These are phyloP conservation scores for Solanum paucissectum DNA, from an alignment of 257 asterid species.

Conservation along the genomic window DNA sequence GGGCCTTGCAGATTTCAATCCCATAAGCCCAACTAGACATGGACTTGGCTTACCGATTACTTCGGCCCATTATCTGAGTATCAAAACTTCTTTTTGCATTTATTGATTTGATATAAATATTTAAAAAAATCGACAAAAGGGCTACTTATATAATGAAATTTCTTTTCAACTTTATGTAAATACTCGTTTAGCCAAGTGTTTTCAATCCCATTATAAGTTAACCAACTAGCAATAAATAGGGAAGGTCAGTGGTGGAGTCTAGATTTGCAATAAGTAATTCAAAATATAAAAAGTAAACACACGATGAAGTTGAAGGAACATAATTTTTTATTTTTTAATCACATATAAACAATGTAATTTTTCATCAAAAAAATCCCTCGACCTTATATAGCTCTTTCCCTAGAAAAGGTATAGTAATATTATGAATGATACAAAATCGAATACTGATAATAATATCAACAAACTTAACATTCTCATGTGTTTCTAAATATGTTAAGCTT, in stretches of 20 bases:
- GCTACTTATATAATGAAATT: background rate
- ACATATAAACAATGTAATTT: too few species aligned
- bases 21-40: background rate
- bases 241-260: too few species aligned
- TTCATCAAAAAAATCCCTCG: background rate
- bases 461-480: too few species aligned
- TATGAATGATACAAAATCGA: too few species aligned
- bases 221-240: background rate
- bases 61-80: background rate
- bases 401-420: background rate
- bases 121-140: background rate
- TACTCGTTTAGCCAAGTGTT: background rate
- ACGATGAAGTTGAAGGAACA: background rate
- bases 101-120: background rate
- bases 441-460: background rate
- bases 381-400: background rate
- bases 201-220: background rate
- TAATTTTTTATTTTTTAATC: background rate
- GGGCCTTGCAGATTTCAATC: background rate
- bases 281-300: too few species aligned
- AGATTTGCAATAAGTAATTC: too few species aligned
- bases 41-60: background rate
- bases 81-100: background rate
- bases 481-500: background rate
- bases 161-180: background rate